Evolutionary conservation across 1,284 basidiomycete genomes (phyloP), one percentile per base, ranked within the genome.

Genomic region (Polyporus tsugae): DNA sequence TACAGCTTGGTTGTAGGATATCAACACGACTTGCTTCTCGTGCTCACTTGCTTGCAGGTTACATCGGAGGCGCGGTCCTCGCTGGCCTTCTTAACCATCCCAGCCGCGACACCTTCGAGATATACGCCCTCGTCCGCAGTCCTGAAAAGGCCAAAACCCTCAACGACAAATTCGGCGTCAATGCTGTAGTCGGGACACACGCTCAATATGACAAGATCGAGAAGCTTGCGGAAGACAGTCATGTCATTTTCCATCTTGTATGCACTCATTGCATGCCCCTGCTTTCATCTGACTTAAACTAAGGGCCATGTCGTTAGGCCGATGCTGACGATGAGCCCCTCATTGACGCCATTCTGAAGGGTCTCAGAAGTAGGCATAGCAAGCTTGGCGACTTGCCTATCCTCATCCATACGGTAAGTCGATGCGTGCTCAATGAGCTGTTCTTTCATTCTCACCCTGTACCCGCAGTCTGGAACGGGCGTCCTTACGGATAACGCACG

Each of bases 391-490:
- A 78, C 13, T 68, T 77, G 6, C 81, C 85, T 1, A 81, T 84
- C 52, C 79, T 86, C 46, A 87, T 89, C 55, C 85, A 88, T 73
- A 87, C 86, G 0, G 87, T 87, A 70, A 63, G 83, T 77, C 17
- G 25, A 13, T 3, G 10, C 42, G 25, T 4, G 49, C 29, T 36
- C 38, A n/a, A 9, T 41, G 19, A 25, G 0, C 29, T 13, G 22
- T 13, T 42, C 38, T 6, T 11, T 19, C n/a, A 6, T 17, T 9
- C 42, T 39, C 55, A n/a, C 17, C 42, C 6, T 36, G 6, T 13
- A 35, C 42, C 29, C 33, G 44, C 29, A 87, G 84, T 86, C 84
- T 39, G 85, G 84, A 19, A 85, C 84, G 52, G 78, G 78, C 52
- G 73, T 80, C 2, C 70, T 82, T 15, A 60, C 69, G 13, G 80